Conservation (phyloP, 202 grass and related monocot species). For the Zizania palustris region DNA sequence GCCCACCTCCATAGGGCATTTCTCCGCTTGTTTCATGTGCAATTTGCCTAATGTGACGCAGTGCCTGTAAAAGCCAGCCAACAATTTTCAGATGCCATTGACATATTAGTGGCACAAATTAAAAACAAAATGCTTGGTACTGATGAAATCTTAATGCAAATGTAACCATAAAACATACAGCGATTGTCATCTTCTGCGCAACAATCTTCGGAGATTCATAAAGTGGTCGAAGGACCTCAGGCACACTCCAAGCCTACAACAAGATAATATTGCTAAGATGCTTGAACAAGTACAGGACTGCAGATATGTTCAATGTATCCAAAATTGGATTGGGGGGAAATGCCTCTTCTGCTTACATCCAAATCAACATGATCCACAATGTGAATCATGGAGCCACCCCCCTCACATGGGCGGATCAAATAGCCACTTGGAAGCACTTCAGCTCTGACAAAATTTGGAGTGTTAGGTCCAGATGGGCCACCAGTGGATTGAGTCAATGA, state of each 20-base stretch:
- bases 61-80: conserved; percentile 56
- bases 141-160: conserved; percentile 9
- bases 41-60: conserved; percentile 94
- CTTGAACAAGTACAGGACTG: neutral
- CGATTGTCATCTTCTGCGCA: conserved; percentile 93
- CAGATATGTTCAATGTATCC: neutral
- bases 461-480: conserved; percentile 71
- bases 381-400: conserved; percentile 95
- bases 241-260: conserved; percentile 86
- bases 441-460: conserved; percentile 81
- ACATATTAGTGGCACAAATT: conserved; percentile 18
- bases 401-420: conserved; percentile 87
- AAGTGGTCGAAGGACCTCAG: conserved; percentile 89
- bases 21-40: conserved; percentile 79
- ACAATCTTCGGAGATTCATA: conserved; percentile 94
- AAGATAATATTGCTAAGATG: conserved; percentile 16
- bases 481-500: conserved; percentile 82
- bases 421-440: conserved; percentile 92
- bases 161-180: conserved; percentile 52
- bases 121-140: conserved; percentile 4
- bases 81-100: conserved; percentile 1
- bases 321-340: neutral
- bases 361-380: conserved; percentile 97
- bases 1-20: conserved; percentile 71
- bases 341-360: conserved; percentile 59